Conservation (phyloP, 768 basidiomycete species). For the Kondoa malvinella region DNA sequence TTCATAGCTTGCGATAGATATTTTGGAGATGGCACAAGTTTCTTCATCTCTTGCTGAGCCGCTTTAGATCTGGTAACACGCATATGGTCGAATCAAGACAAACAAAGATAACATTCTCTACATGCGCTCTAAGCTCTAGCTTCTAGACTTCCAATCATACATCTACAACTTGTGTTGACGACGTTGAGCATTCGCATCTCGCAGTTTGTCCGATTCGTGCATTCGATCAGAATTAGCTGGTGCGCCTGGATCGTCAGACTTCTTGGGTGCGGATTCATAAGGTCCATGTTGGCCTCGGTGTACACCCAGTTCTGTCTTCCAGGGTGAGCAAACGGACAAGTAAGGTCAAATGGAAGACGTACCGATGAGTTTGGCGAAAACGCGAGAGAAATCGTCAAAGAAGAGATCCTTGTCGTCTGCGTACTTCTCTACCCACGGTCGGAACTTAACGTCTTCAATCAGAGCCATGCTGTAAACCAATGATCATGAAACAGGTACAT, state of each 20-base stretch:
- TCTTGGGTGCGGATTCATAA: slow-evolving; percentile 17
- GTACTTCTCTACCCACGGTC: slow-evolving; percentile 70
- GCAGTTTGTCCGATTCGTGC: neutral
- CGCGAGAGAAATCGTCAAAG: slow-evolving; percentile 65
- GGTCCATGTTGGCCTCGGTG: slow-evolving; percentile 9
- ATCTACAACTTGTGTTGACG: neutral
- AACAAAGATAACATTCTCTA: too few species aligned
- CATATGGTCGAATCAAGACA: too few species aligned
- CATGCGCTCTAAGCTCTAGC: neutral
- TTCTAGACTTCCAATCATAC: neutral
- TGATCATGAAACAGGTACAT: too few species aligned
- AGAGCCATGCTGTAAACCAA: slow-evolving; percentile 69
- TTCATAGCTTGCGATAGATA: neutral
- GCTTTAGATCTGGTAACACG: too few species aligned
- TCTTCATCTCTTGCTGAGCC: too few species aligned
- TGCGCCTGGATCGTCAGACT: slow-evolving; percentile 12
- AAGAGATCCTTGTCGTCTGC: slow-evolving; percentile 66
- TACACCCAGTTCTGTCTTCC: slow-evolving; percentile 10
- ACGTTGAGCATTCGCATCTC: neutral
- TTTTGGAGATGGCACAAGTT: neutral
- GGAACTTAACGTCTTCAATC: slow-evolving; percentile 74
- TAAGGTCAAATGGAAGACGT: neutral
- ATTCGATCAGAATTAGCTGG: slow-evolving; percentile 7
- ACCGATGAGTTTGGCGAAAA: slow-evolving; percentile 17
- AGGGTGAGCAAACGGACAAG: neutral